Percentiles rank a stretch among this genome's conserved stretches.
Conservation (phyloP, 257 asterid genomes). For the Eucommia ulmoides region DNA sequence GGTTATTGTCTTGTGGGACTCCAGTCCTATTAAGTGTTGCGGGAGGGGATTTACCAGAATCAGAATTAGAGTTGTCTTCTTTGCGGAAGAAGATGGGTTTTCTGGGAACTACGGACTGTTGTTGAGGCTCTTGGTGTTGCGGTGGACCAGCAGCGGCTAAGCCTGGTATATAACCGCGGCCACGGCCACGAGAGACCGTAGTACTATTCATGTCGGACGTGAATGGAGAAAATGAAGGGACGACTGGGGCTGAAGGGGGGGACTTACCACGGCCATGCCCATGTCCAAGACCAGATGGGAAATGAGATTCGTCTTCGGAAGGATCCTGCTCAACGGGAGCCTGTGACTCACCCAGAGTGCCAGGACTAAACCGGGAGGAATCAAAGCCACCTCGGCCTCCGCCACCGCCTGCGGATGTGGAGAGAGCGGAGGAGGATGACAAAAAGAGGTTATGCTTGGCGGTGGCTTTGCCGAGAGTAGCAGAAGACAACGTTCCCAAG, state of each 20-base stretch:
- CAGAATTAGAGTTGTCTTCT: slow-evolving; percentile 11
- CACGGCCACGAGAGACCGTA: slow-evolving; percentile 24
- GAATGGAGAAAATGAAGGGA: slow-evolving; percentile 30
- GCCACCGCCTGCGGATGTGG: slow-evolving; percentile 32
- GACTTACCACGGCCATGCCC: slow-evolving; percentile 60
- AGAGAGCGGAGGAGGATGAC: slow-evolving; percentile 26
- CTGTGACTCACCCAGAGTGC: slow-evolving; percentile 15
- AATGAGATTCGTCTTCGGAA: slow-evolving; percentile 5
- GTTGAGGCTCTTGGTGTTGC: slow-evolving; percentile 12
- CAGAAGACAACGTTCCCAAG: slow-evolving; percentile 36
- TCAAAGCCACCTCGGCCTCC: slow-evolving; percentile 44
- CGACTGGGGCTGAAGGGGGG: slow-evolving; percentile 23
- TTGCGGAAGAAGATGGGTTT: slow-evolving; percentile 14
- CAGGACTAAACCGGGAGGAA: slow-evolving; percentile 18
- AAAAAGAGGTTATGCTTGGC: slow-evolving; percentile 23
- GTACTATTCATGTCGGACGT: slow-evolving; percentile 14
- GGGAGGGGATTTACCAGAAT: slow-evolving; percentile 10
- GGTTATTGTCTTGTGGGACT: slow-evolving; percentile 7
- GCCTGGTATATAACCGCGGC: slow-evolving; percentile 27
- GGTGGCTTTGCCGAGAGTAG: slow-evolving; percentile 25
- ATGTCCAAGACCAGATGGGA: slow-evolving; percentile 33
- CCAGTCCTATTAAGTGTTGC: background rate
- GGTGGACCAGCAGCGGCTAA: slow-evolving; percentile 10
- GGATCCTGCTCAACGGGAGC: slow-evolving; percentile 15
- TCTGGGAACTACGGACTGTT: slow-evolving; percentile 6